phyloP scores from a whole-genome alignment of 208 protist genomes.

The Wallacemonas rigidus region DNA sequence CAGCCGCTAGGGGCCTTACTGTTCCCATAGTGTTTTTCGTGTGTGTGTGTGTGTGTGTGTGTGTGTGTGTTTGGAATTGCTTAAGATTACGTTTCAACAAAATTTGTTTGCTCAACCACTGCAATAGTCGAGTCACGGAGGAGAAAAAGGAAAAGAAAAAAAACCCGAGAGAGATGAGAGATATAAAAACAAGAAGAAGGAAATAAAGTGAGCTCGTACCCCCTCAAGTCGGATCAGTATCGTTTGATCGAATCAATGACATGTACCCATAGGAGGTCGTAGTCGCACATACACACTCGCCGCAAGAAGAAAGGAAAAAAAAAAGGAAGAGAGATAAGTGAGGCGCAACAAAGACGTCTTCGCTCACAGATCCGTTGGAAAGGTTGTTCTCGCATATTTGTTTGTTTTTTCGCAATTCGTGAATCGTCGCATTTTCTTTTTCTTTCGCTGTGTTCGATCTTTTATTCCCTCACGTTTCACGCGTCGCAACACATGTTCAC shows the following conservation, averaged over 20 bases:
- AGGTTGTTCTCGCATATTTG: background rate
- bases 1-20: too few relatives aligned
- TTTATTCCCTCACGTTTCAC: background rate
- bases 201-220: too few relatives aligned
- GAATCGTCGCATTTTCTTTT: background rate
- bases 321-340: background rate
- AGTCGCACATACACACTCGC: background rate
- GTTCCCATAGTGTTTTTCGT: background rate
- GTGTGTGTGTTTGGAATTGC: background rate
- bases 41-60: slow-evolving; percentile 18
- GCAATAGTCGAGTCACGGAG: background rate
- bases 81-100: too few relatives aligned
- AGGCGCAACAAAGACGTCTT: background rate
- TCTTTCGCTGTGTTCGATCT: background rate
- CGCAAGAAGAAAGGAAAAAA: background rate
- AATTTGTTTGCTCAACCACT: too few relatives aligned
- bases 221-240: too few relatives aligned
- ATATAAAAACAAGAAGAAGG: too few relatives aligned
- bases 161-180: background rate
- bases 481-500: too few relatives aligned
- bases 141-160: background rate
- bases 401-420: background rate
- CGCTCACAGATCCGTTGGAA: too few relatives aligned
- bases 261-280: too few relatives aligned
- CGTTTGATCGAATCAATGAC: too few relatives aligned